These are phyloP conservation scores for Sugiyamaella paludigena DNA, from an alignment of 1,139 yeast genomes.

Conservation along the genomic window DNA sequence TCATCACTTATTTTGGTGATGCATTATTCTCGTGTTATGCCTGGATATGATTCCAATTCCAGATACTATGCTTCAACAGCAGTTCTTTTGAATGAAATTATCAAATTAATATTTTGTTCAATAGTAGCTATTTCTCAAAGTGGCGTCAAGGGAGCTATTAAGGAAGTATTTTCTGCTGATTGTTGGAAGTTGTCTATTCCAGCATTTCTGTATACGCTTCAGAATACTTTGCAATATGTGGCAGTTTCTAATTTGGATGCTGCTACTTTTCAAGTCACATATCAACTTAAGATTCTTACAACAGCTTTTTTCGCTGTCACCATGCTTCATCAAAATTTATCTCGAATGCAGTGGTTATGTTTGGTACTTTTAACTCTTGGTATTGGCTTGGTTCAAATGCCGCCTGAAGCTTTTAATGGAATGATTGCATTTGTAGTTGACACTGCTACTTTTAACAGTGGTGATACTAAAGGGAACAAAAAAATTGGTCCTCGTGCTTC, in stretches of 20 bases:
- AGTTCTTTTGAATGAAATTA: constrained; percentile 42
- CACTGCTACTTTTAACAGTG: constrained; percentile 17
- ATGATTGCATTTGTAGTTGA: constrained; percentile 21
- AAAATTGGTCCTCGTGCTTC: neutral
- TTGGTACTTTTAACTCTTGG: constrained; percentile 40
- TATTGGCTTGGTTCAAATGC: constrained; percentile 44
- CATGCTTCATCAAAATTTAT: constrained; percentile 37
- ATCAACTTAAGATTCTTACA: constrained; percentile 44
- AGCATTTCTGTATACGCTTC: constrained; percentile 43
- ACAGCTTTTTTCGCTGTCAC: constrained; percentile 45
- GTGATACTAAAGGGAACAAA: neutral
- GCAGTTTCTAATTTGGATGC: constrained; percentile 45
- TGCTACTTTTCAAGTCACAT: constrained; percentile 45
- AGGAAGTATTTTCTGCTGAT: constrained; percentile 38
- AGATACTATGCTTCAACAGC: constrained; percentile 44
- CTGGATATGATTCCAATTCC: constrained; percentile 33
- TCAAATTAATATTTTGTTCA: constrained; percentile 39
- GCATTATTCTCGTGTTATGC: constrained; percentile 46
- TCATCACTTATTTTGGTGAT: constrained; percentile 40
- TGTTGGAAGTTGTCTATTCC: constrained; percentile 44
- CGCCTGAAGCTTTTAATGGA: constrained; percentile 32
- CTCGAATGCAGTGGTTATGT: constrained; percentile 39
- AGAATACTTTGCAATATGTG: constrained; percentile 43
- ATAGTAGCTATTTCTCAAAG: constrained; percentile 27
- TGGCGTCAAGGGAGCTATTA: constrained; percentile 29